Evolutionary conservation across 768 basidiomycete species (phyloP).

Genomic region (Kwoniella mangroviensis): DNA sequence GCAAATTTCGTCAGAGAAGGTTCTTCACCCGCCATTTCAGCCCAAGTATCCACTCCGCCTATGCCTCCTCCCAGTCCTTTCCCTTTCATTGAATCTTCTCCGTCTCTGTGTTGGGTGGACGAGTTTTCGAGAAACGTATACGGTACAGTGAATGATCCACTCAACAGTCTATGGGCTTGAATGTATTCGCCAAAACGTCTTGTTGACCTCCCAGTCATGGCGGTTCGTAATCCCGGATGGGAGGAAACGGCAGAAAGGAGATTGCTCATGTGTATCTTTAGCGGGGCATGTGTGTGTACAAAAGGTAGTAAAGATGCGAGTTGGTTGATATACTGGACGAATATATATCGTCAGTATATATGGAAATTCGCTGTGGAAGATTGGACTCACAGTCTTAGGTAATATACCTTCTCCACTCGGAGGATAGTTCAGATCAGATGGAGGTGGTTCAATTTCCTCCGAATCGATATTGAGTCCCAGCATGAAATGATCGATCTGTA

Average conservation of each 20-base stretch:
- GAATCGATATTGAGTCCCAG: slow-evolving; percentile 2
- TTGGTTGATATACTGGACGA: slow-evolving; percentile 32
- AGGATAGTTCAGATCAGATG: neutral
- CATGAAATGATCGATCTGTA: slow-evolving; percentile 28
- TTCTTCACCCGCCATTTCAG: slow-evolving; percentile 43
- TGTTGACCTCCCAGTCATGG: slow-evolving; percentile 29
- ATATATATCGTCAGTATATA: slow-evolving; percentile 1
- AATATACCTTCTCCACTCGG: neutral
- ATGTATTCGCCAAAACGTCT: slow-evolving; percentile 32
- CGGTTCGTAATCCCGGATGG: slow-evolving; percentile 35
- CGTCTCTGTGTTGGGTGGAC: neutral
- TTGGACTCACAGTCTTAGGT: slow-evolving; percentile 1
- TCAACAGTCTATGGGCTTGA: slow-evolving; percentile 41
- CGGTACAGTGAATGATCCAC: slow-evolving; percentile 32
- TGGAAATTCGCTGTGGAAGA: neutral
- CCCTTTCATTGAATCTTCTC: neutral
- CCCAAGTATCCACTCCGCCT: slow-evolving; percentile 46
- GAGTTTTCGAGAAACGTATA: neutral
- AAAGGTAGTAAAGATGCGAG: slow-evolving; percentile 37
- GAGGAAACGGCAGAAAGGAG: slow-evolving; percentile 38
- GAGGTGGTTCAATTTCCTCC: slow-evolving; percentile 16
- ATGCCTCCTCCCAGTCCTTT: slow-evolving; percentile 31
- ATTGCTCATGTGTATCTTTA: slow-evolving; percentile 40
- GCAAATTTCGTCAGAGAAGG: slow-evolving; percentile 15
- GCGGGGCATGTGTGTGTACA: slow-evolving; percentile 48